Evolutionary conservation across 768 basidiomycete genomes (phyloP), one percentile per base, ranked within the genome.

Genomic region (Lentinula guzmanii): DNA sequence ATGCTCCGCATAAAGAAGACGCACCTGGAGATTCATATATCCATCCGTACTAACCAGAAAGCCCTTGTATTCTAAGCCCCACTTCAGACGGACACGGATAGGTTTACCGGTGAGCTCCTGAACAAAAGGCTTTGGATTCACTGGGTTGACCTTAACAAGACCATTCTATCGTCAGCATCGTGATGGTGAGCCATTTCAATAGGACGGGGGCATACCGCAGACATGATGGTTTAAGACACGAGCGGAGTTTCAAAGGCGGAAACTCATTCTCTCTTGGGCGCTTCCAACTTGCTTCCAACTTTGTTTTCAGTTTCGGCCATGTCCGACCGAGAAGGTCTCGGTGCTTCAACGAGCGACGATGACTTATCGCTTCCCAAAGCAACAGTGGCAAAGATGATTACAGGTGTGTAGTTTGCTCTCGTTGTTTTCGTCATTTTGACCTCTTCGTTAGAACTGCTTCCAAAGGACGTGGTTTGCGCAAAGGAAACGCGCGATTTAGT

Each of bases 61-160:
- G 46, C 97, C 97, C 79, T 95, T 97, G 82, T 98, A 98, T 71
- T 98, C 95, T 55, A 98, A 82, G 64, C 97, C 97, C 97, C 97
- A 99, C 79, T 99, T 99, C 70, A 99, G 85, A 63, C 86, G 86
- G 64, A 98, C 97, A 70, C 87, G 91, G 50, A 98, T 93, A 42
- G 90, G 89, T 80, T 99, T 98, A 65, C 97, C 97, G 31, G 97
- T 98, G 66, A 98, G 87, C 73, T 97, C 95, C 78, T 98, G 95
- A 70, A 99, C 83, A 79, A 98, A 98, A 5, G 97, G 97, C 78
- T 98, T 98, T 21, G 97, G 97, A 77, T 99, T 99, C 69, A 98
- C 93, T 66, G 95, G 95, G 69, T 87, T 86, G 70, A 91, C 88
- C 89, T 56, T 39, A 91, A 15, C 33, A 52, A 39, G 24, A 66